Conservation (phyloP, 371 early-diverging fungal genomes). For the Mortierella sp. region DNA sequence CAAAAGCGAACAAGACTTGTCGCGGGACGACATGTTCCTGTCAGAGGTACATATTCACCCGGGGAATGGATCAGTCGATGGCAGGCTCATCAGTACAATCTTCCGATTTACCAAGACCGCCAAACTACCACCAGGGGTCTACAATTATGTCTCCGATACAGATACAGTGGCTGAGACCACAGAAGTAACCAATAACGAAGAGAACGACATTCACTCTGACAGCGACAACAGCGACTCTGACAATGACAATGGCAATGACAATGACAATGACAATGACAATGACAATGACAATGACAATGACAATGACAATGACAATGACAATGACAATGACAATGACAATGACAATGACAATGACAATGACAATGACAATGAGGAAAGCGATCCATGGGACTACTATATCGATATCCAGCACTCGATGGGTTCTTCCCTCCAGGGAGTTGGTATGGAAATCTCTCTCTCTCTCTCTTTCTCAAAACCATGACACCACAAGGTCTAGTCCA, state of each 20-base stretch:
- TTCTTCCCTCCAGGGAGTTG: conserved; percentile 29
- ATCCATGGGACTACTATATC: conserved; percentile 19
- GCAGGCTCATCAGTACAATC: conserved; percentile 12
- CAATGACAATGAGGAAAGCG: not conserved
- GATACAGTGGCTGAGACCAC: not conserved
- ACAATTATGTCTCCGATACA: no score
- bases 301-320: not conserved
- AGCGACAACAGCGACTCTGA: no score
- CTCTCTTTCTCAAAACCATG: no score
- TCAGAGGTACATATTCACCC: conserved; percentile 47
- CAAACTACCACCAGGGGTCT: not conserved
- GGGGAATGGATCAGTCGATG: conserved; percentile 33
- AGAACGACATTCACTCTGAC: not conserved
- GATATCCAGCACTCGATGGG: conserved; percentile 46
- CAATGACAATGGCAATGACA: no score
- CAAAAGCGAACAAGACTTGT: not conserved
- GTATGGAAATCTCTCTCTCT: no score
- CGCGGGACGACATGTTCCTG: conserved; percentile 22
- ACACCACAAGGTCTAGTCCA: no score
- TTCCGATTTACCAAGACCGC: conserved; percentile 4
- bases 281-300: no score
- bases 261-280: not conserved
- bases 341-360: not conserved
- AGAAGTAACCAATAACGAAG: not conserved
- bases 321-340: not conserved